phyloP scores from a whole-genome alignment of 2,329 filamentous ascomycete genomes.

The Fonsecaea pugnacius region DNA sequence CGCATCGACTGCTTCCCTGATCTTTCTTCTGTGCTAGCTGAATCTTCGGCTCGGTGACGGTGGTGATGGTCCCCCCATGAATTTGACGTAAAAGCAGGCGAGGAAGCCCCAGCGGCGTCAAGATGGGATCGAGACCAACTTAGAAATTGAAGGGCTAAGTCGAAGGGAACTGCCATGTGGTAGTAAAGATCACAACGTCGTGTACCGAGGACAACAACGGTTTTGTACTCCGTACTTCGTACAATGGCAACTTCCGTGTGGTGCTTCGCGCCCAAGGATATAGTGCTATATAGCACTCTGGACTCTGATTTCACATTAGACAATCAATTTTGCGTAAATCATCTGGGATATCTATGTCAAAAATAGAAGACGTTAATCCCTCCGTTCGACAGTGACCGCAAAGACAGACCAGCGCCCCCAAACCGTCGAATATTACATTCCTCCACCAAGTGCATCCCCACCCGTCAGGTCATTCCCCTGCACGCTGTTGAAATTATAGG shows the following conservation, averaged over 20 bases:
- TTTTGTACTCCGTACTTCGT: background rate
- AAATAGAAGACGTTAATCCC: background rate
- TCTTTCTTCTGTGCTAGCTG: background rate
- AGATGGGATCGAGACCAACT: background rate
- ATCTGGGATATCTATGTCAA: slow-evolving; percentile 6
- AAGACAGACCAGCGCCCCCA: background rate
- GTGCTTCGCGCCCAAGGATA: background rate
- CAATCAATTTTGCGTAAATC: background rate
- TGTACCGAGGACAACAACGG: background rate
- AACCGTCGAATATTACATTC: slow-evolving; percentile 1
- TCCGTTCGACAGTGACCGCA: background rate
- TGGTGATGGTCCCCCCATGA: background rate
- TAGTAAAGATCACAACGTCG: background rate
- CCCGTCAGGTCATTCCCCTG: slow-evolving; percentile 20
- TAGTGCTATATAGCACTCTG: background rate
- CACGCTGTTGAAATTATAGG: slow-evolving; percentile 54
- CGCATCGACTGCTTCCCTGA: background rate
- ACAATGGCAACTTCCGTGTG: background rate
- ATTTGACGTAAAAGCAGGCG: background rate
- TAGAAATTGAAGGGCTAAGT: background rate
- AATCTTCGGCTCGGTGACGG: background rate
- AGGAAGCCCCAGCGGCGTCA: background rate
- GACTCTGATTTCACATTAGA: background rate
- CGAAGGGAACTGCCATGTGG: background rate
- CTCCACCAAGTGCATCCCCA: slow-evolving; percentile 23